Evolutionary conservation across 208 protist species (phyloP).

Genomic region (Leishmania gerbilli): DNA sequence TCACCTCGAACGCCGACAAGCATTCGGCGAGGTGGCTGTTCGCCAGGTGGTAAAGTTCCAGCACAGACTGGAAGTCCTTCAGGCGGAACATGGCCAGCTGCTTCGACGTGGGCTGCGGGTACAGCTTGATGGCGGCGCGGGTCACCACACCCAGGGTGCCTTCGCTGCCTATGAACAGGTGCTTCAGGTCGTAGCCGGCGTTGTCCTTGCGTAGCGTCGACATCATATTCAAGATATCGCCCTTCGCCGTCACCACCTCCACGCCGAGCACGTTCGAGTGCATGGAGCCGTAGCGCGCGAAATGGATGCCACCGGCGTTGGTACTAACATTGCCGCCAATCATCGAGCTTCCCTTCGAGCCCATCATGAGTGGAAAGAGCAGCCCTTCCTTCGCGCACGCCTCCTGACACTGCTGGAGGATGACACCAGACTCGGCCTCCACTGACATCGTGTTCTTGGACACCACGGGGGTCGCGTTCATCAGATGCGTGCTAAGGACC

Average conservation of each 20-base stretch:
- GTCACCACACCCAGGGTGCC: slow-evolving; percentile 97
- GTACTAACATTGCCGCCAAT: slow-evolving; percentile 97
- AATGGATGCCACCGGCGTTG: slow-evolving; percentile 97
- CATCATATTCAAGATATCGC: slow-evolving; percentile 77
- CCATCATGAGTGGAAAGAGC: slow-evolving; percentile 96
- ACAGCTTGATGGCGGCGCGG: slow-evolving; percentile 58
- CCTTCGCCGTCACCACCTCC: slow-evolving; percentile 89
- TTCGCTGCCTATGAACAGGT: slow-evolving; percentile 97
- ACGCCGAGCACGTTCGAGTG: slow-evolving; percentile 95
- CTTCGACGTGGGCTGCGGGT: slow-evolving; percentile 56
- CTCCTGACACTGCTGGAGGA: slow-evolving; percentile 91
- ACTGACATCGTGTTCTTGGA: slow-evolving; percentile 63
- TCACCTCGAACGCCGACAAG: slow-evolving; percentile 94
- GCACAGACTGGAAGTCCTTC: slow-evolving; percentile 66
- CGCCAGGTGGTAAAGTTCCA: slow-evolving; percentile 70
- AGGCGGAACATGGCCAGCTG: slow-evolving; percentile 90
- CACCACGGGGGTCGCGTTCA: slow-evolving; percentile 91
- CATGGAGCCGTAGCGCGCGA: slow-evolving; percentile 95
- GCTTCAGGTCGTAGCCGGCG: slow-evolving; percentile 96
- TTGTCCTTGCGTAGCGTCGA: slow-evolving; percentile 95
- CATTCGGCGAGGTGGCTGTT: slow-evolving; percentile 91
- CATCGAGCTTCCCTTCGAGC: slow-evolving; percentile 95
- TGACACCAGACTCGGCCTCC: slow-evolving; percentile 88
- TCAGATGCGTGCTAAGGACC: slow-evolving; percentile 84
- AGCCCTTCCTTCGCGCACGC: slow-evolving; percentile 70